These are phyloP conservation scores for Russula abietina DNA, from an alignment of 768 basidiomycete genomes.

Conservation along the genomic window DNA sequence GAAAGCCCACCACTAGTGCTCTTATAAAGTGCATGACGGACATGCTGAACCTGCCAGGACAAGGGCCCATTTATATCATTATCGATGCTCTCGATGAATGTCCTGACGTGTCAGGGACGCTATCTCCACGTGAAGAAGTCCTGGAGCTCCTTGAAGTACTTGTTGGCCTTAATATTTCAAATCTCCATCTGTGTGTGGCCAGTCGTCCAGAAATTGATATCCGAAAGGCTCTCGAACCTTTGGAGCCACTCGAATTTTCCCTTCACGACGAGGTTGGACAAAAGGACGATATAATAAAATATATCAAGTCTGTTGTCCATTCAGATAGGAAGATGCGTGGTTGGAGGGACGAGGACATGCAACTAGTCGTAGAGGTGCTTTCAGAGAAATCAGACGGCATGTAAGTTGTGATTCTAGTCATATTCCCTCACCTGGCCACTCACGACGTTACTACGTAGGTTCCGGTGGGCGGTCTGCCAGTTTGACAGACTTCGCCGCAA, in stretches of 20 bases:
- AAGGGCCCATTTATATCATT: neutral
- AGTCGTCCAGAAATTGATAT: slow-evolving; percentile 16
- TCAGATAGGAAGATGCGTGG: slow-evolving; percentile 11
- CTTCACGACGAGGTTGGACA: slow-evolving; percentile 10
- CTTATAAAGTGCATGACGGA: neutral
- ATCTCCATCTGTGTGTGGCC: neutral
- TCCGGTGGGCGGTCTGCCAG: slow-evolving; percentile 13
- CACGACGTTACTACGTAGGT: neutral
- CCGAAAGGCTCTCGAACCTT: neutral
- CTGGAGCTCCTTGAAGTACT: neutral
- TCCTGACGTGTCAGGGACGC: neutral
- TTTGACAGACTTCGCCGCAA: slow-evolving; percentile 4
- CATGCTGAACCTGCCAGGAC: neutral
- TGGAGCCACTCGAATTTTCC: neutral
- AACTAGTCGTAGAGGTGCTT: neutral
- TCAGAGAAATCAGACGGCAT: slow-evolving; percentile 10
- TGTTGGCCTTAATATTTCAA: neutral
- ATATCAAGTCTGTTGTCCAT: neutral
- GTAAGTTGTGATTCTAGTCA: neutral
- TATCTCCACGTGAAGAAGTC: neutral
- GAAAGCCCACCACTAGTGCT: neutral
- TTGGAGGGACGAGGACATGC: neutral
- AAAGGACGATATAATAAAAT: neutral
- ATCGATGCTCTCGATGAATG: neutral
- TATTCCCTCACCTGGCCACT: neutral